These are phyloP conservation scores for Cylindrodendrum hubeiense DNA, from an alignment of 2,329 filamentous ascomycete species.

Conservation along the genomic window DNA sequence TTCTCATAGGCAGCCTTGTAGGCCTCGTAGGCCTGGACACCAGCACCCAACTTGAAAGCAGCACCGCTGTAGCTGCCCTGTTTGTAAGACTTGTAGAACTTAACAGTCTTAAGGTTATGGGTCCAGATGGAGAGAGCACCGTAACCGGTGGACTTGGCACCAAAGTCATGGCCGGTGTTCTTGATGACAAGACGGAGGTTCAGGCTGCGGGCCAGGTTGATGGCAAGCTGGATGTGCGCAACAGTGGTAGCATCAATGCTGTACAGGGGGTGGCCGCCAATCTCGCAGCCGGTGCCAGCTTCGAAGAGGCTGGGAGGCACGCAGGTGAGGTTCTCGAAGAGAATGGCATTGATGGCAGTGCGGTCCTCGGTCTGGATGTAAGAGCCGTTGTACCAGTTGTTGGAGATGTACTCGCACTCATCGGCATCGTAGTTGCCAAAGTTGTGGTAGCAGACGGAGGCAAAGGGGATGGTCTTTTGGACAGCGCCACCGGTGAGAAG, in stretches of 20 bases:
- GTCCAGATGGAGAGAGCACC: slow-evolving; percentile 55
- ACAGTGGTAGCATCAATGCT: slow-evolving; percentile 56
- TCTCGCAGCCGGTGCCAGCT: slow-evolving; percentile 47
- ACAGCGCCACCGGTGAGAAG: slow-evolving; percentile 48
- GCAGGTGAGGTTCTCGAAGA: slow-evolving; percentile 54
- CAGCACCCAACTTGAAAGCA: slow-evolving; percentile 66
- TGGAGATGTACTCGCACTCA: slow-evolving; percentile 25
- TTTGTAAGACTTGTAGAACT: slow-evolving; percentile 55
- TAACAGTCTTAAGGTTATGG: slow-evolving; percentile 55
- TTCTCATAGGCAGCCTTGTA: slow-evolving; percentile 58
- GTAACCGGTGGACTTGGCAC: slow-evolving; percentile 69
- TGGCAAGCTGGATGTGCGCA: slow-evolving; percentile 58
- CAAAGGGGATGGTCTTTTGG: slow-evolving; percentile 48
- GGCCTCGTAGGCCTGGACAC: slow-evolving; percentile 62
- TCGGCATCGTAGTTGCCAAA: slow-evolving; percentile 25
- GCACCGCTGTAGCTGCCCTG: slow-evolving; percentile 59
- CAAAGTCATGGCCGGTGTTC: slow-evolving; percentile 65
- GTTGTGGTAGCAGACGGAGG: slow-evolving; percentile 47
- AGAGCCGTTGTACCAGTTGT: slow-evolving; percentile 35
- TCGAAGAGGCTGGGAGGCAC: slow-evolving; percentile 45
- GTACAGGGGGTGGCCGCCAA: slow-evolving; percentile 57
- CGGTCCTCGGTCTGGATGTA: slow-evolving; percentile 48
- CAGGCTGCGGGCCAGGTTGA: slow-evolving; percentile 59
- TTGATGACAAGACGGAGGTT: slow-evolving; percentile 63
- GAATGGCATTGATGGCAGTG: slow-evolving; percentile 54